A percentile compares a stretch with the other conserved stretches of the same genome.
These are phyloP conservation scores for Tricharina praecox DNA, from an alignment of 495 filamentous ascomycete species.

Conservation along the genomic window DNA sequence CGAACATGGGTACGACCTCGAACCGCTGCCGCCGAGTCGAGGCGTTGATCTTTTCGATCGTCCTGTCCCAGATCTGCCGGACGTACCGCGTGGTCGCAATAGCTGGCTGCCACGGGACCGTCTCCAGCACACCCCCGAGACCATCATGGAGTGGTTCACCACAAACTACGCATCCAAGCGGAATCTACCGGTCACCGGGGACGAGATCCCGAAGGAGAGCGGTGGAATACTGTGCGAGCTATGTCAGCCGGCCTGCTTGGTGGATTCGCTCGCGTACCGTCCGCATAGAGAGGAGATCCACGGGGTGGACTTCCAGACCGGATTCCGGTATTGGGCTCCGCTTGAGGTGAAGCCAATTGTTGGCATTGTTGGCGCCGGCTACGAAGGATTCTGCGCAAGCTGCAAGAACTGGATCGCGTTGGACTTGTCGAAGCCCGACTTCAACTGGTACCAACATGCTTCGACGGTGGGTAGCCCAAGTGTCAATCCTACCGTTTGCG, in stretches of 20 bases:
- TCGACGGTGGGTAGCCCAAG: background rate
- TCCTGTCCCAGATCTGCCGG: background rate
- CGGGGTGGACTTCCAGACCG: constrained; percentile 3
- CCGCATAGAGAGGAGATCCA: constrained; percentile 4
- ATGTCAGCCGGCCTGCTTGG: background rate
- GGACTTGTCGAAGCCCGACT: constrained; percentile 2
- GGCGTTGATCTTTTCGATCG: background rate
- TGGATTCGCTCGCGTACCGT: background rate
- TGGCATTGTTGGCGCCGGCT: constrained; percentile 1
- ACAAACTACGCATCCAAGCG: background rate
- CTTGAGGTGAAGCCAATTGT: background rate
- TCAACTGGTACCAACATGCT: constrained; percentile 3
- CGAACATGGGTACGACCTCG: background rate
- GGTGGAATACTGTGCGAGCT: constrained; percentile 1
- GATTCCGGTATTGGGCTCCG: background rate
- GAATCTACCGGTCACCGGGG: background rate
- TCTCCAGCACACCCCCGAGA: background rate
- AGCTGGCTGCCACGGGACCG: background rate
- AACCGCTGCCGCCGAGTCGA: background rate
- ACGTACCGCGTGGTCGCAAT: background rate
- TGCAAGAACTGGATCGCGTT: background rate
- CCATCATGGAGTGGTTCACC: background rate
- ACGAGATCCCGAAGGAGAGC: background rate
- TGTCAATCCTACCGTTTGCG: background rate
- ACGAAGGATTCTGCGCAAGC: constrained; percentile 1